Evolutionary conservation across 2,329 filamentous ascomycete genomes (phyloP), one percentile per base, ranked within the genome.

Genomic region (Ophiostoma pallidulum): DNA sequence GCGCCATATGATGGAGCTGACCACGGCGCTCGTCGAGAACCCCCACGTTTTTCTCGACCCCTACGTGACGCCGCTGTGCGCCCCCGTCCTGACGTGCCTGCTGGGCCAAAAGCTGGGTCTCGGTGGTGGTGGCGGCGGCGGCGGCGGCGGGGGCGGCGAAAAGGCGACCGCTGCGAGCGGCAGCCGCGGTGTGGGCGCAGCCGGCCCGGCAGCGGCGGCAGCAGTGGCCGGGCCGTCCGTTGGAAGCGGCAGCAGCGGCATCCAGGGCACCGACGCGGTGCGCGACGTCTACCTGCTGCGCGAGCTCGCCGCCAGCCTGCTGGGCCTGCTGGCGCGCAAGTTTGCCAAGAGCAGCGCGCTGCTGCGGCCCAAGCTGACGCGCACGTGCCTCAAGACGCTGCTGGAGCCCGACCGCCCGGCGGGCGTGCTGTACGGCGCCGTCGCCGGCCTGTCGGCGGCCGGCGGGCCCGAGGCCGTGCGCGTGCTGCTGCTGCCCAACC

Each of bases 301-400:
- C 20, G 86, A 94, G 62, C 75, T 92, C 10, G 83, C 92, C 1
- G 88, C 88, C 1, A 86, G 85, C 1, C 74, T 98, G 5, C 76
- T 97, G 14, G 83, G 81, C 28, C 77, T 80, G 31, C 86, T 98
- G 33, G 82, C 86, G 4, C 77, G 75, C 53, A 91, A 90, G 59
- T 96, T 94, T 67, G 81, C 84, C 6, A 75, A 81, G 22, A 84
- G 82, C 4, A 94, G 90, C 49, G 81, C 85, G 37, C 83, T 88
- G 13, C 77, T 97, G 22, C 87, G 89, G 49, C 83, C 90, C 2
- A 86, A 94, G 54, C 82, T 98, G 26, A 90, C 89, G 4, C 78
- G 92, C n/a, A 92, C 90, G 0, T 96, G 89, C 59, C 76, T 97
- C 29, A 95, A 95, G 67, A 82, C 85, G 58, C 91, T 96, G 64